Evolutionary conservation across 2,329 filamentous ascomycete species (phyloP).

Genomic region (Boeremia exigua): DNA sequence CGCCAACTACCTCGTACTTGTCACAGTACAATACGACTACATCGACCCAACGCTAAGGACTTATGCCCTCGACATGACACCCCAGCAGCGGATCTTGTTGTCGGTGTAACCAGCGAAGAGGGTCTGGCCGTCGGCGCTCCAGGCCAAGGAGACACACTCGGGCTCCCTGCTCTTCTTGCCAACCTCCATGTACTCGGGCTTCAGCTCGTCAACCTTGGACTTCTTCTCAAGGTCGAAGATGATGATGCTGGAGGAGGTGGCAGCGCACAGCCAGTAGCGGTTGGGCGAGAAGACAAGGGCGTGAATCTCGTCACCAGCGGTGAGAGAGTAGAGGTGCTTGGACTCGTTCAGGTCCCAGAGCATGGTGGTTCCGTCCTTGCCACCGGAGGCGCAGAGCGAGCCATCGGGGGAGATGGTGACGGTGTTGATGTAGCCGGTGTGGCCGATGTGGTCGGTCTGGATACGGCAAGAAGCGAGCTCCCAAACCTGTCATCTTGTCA

Average conservation of each 20-base stretch:
- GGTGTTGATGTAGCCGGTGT: conserved; percentile 99
- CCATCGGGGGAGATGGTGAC: conserved; percentile 99
- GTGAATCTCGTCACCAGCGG: conserved; percentile 99
- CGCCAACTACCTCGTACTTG: conserved; percentile 29
- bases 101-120: conserved; percentile 99
- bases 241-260: conserved; percentile 97
- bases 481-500: conserved; percentile 76
- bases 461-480: conserved; percentile 99
- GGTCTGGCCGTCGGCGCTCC: conserved; percentile 98
- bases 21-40: conserved; percentile 26
- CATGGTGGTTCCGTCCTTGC: conserved; percentile 99
- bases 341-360: conserved; percentile 99
- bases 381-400: conserved; percentile 97
- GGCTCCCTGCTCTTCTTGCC: conserved; percentile 99
- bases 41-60: conserved; percentile 18
- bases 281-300: conserved; percentile 99
- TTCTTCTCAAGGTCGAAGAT: conserved; percentile 99
- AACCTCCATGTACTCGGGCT: conserved; percentile 94
- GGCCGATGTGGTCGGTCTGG: conserved; percentile 99
- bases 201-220: conserved; percentile 99
- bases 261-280: conserved; percentile 99
- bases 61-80: conserved; percentile 52
- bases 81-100: conserved; percentile 70
- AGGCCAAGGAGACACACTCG: conserved; percentile 96
- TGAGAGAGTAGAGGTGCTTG: conserved; percentile 99